A percentile compares a stretch with the other conserved stretches of the same genome.
These are phyloP conservation scores for Primulina eburnea DNA, from an alignment of 257 asterid genomes.

Conservation along the genomic window DNA sequence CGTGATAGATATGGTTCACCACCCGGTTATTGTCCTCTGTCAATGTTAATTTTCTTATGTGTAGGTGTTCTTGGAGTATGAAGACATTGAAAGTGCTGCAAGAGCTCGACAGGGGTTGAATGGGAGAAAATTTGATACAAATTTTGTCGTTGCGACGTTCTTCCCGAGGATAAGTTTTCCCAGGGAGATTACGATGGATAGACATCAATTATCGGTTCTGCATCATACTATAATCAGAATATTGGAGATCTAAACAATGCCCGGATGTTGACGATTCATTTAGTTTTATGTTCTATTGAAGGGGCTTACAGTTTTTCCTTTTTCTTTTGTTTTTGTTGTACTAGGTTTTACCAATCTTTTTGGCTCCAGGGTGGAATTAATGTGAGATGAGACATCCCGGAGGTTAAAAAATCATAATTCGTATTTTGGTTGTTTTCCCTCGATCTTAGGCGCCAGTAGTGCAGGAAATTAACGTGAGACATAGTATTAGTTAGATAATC, in stretches of 20 bases:
- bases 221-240: background rate
- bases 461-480: too few species aligned
- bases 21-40: background rate
- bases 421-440: background rate
- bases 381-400: background rate
- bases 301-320: background rate
- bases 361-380: background rate
- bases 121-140: conserved; percentile 91
- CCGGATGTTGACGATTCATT: background rate
- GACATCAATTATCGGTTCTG: background rate
- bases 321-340: background rate
- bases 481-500: too few species aligned
- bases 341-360: background rate
- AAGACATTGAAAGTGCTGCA: conserved; percentile 65
- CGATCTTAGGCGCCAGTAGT: background rate
- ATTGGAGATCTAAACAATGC: background rate
- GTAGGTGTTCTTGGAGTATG: conserved; percentile 80
- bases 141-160: conserved; percentile 73
- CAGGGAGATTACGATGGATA: conserved; percentile 77
- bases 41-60: background rate
- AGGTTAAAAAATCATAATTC: background rate
- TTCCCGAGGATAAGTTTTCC: conserved; percentile 78
- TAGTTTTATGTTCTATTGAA: background rate
- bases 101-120: conserved; percentile 77
- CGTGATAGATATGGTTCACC: background rate